Percentiles rank a stretch among this genome's conserved stretches.
These are phyloP conservation scores for Astrothelium macrocarpum DNA, from an alignment of 495 filamentous ascomycete species.

Conservation along the genomic window DNA sequence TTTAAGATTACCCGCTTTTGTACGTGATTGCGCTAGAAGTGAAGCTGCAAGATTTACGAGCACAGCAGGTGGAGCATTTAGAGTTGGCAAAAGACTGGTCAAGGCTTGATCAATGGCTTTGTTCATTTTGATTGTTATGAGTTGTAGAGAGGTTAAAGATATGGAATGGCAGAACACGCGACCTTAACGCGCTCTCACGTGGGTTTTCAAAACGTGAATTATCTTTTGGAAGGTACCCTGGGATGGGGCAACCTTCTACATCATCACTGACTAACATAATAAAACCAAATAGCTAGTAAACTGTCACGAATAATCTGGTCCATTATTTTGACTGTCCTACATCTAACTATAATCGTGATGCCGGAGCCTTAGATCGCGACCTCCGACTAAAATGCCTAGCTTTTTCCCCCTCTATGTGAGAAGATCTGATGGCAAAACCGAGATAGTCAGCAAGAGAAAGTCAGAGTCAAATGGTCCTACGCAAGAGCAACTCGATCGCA, in stretches of 20 bases:
- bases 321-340: not conserved
- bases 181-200: not conserved
- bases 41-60: conserved; percentile 69
- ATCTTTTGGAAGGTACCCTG: not conserved
- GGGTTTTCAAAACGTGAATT: not conserved
- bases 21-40: conserved; percentile 78
- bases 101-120: conserved; percentile 68
- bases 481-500: conserved; percentile 35
- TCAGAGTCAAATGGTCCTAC: conserved; percentile 39
- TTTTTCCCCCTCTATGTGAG: conserved; percentile 32
- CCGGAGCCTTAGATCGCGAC: not conserved
- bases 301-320: not conserved
- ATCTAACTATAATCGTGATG: not conserved
- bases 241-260: not conserved
- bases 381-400: conserved; percentile 18
- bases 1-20: conserved; percentile 67
- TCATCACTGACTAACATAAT: not conserved
- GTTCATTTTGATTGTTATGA: conserved; percentile 49
- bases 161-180: not conserved
- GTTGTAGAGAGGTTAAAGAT: too few relatives aligned
- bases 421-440: conserved; percentile 35
- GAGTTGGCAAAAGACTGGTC: conserved; percentile 65
- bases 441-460: conserved; percentile 23
- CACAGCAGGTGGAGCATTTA: conserved; percentile 60
- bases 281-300: too few relatives aligned